phyloP scores from a whole-genome alignment of 495 filamentous ascomycete genomes.

The Aspergillus olivimuriae region DNA sequence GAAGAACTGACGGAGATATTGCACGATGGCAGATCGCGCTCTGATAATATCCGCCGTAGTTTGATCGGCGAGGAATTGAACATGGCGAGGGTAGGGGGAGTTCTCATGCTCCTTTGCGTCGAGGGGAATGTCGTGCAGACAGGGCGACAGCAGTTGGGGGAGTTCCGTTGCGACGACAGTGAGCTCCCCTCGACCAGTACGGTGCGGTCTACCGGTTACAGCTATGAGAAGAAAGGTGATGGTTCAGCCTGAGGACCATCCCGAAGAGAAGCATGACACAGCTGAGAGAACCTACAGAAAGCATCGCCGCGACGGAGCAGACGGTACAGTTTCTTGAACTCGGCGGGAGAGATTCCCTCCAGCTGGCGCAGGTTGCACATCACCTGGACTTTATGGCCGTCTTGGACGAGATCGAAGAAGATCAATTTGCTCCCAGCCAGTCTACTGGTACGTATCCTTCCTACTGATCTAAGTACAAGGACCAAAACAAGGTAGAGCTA shows the following conservation, averaged over 20 bases:
- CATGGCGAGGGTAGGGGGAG: constrained; percentile 61
- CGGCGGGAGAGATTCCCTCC: constrained; percentile 29
- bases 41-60: constrained; percentile 59
- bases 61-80: constrained; percentile 73
- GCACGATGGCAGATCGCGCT: constrained; percentile 67
- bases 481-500: constrained; percentile 13
- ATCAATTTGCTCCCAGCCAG: constrained; percentile 63
- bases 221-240: constrained; percentile 34
- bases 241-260: constrained; percentile 14
- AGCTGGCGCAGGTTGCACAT: constrained; percentile 62
- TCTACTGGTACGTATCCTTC: constrained; percentile 57
- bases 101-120: constrained; percentile 58
- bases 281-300: constrained; percentile 51
- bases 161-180: constrained; percentile 61
- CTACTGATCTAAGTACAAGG: constrained; percentile 50
- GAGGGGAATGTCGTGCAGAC: constrained; percentile 66
- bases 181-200: constrained; percentile 69
- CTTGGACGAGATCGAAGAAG: constrained; percentile 74
- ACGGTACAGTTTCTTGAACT: constrained; percentile 55
- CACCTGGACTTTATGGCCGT: constrained; percentile 63
- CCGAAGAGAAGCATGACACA: constrained; percentile 6
- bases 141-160: constrained; percentile 68
- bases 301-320: constrained; percentile 68
- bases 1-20: constrained; percentile 68
- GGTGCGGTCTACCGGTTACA: constrained; percentile 64